Evolutionary conservation across 305 asterid species (phyloP), one percentile per base, ranked within the genome.

Genomic region (Rubia peregrina): DNA sequence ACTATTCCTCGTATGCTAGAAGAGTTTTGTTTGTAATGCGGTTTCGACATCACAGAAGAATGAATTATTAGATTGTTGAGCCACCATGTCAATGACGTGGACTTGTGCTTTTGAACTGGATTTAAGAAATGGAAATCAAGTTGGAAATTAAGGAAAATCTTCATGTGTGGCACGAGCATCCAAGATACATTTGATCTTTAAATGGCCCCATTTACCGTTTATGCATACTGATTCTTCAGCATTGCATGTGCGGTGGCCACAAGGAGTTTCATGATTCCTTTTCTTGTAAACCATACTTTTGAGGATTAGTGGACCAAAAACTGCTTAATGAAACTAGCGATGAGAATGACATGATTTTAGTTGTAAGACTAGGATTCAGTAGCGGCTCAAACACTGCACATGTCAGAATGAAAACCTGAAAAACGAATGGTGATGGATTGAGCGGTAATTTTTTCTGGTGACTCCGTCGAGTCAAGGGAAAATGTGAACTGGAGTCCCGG

Each of bases 151-250:
- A 11, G 38, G 19, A 1, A 42, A 5, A n/a, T 21, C 9, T 59
- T 10, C 19, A 11, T 19, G 43, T 66, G 0, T 4, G 10, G 57
- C 12, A 66, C 13, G 5, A 38, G 55, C 36, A 43, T 53, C 71
- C 44, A 0, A 33, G 17, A 11, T 26, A 49, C 43, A 53, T 40
- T 55, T 11, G 46, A 62, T 17, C 61, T 51, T 61, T 14, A 10
- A 36, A n/a, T 38, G 79, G 72, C n/a, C 80, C 80, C 76, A 48
- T 67, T 72, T 69, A 71, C 69, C 22, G 59, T 53, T 48, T 36
- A 0, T 19, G 80, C 73, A 65, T 26, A 61, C 42, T 19, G 55
- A 38, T 24, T 21, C 6, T 68, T 68, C 65, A 43, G 68, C 80
- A 76, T 24, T 1, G 65, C 76, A 76, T 76, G 80, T 72, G 76